phyloP scores from a whole-genome alignment of 768 basidiomycete genomes.

The Termitomyces sp. region DNA sequence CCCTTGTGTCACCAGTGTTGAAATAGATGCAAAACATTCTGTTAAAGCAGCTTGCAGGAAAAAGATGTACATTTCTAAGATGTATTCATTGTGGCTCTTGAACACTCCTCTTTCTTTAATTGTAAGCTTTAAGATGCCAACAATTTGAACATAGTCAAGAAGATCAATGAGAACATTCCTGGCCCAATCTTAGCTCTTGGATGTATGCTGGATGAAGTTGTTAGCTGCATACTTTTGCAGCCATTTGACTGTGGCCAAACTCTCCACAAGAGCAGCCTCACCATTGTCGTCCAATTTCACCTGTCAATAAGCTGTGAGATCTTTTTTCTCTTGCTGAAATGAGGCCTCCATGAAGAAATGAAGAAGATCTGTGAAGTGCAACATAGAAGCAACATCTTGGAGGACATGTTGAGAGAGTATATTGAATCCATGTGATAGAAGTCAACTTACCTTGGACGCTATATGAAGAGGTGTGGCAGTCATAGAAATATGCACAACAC shows the following conservation, averaged over 20 bases:
- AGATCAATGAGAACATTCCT: background rate
- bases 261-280: background rate
- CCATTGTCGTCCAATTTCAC: conserved; percentile 9
- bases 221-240: conserved; percentile 1
- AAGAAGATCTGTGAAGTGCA: conserved; percentile 20
- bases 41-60: too few relatives aligned
- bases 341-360: background rate
- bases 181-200: background rate
- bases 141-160: background rate
- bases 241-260: background rate
- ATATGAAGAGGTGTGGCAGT: conserved; percentile 24
- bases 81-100: background rate
- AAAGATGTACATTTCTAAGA: background rate
- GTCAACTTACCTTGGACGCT: conserved; percentile 18
- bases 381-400: conserved; percentile 22
- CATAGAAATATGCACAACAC: conserved; percentile 6
- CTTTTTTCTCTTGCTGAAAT: background rate
- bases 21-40: background rate
- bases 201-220: conserved; percentile 4
- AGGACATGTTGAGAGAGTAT: conserved; percentile 3
- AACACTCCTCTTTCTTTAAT: background rate
- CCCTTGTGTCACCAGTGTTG: background rate
- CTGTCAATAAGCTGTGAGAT: background rate
- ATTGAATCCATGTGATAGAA: too few relatives aligned
- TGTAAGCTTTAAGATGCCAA: background rate